phyloP scores from a whole-genome alignment of 2,329 filamentous ascomycete genomes.

The Truncatella angustata region DNA sequence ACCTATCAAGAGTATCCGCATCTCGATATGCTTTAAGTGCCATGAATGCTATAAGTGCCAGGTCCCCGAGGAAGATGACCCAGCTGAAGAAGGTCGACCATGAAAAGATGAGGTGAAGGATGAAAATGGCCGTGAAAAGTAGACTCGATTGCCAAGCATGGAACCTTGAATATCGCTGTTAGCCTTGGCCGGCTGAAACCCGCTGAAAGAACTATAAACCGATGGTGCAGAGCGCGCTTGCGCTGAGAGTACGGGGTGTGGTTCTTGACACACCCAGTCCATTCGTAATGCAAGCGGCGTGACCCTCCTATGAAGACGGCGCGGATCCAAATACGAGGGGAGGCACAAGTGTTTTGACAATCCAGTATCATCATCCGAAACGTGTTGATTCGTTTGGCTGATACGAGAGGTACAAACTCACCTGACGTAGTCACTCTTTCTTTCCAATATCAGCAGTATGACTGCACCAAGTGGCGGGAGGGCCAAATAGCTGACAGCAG shows the following conservation, averaged over 20 bases:
- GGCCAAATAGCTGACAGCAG: conserved; percentile 81
- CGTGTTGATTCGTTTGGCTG: too few relatives aligned
- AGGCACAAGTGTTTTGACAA: too few relatives aligned
- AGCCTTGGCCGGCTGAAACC: neutral
- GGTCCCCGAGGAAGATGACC: conserved; percentile 74
- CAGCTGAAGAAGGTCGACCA: conserved; percentile 85
- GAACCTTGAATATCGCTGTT: conserved; percentile 56
- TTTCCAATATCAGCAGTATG: conserved; percentile 78
- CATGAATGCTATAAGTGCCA: conserved; percentile 74
- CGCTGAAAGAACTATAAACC: too few relatives aligned
- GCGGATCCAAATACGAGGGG: neutral
- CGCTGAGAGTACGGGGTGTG: too few relatives aligned
- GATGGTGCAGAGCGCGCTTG: too few relatives aligned
- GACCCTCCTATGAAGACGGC: neutral
- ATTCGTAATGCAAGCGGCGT: neutral
- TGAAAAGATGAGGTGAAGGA: conserved; percentile 81
- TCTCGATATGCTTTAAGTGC: conserved; percentile 80
- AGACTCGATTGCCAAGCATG: conserved; percentile 94
- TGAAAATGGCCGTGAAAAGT: conserved; percentile 71
- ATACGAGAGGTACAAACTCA: too few relatives aligned
- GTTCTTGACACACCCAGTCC: neutral
- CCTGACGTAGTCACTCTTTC: conserved; percentile 97
- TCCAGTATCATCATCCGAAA: too few relatives aligned
- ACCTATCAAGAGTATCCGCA: conserved; percentile 66
- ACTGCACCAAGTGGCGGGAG: conserved; percentile 85